Evolutionary conservation across 306 rosid species (phyloP), one percentile per base, ranked within the genome.

Genomic region (Vachellia pachyceras): DNA sequence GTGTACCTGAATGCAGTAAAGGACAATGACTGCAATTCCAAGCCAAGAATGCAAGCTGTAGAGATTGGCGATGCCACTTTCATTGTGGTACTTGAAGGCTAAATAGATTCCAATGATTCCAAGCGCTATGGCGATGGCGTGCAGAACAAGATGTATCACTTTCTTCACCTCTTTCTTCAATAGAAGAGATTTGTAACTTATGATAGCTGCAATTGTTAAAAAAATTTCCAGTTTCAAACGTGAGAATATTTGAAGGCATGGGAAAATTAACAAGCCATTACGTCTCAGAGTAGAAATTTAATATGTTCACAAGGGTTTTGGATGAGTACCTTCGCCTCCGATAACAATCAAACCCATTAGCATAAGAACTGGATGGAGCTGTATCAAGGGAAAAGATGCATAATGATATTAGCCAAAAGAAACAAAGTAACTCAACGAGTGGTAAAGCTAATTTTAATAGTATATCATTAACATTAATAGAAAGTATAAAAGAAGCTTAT

Each of bases 31-130:
- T n/a, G n/a, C n/a, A 65, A 92, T 88, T 23, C 97, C 97, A 79
- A 94, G 80, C 98, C 98, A 92, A 46, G 98, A 92, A 80, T 94
- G 98, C 78, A 90, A 77, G 87, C 98, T 94, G 86, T 92, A 94
- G 7, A 92, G 84, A 89, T 92, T 90, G 58, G 79, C 86, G 60
- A 94, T 84, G 5, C 89, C 90, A 81, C 85, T 80, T 50, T 92
- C 97, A 49, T 94, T 94, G 42, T 94, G 97, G 84, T 23, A 79
- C 71, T 94, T 94, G 87, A 94, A 94, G 3, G 92, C 98, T 52
- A 88, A 40, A 55, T 44, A 75, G 15, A 94, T 85, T 22, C 97
- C 98, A 20, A 90, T 33, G 29, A 92, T 88, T 13, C 97, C 98
- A 13, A 94, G 87, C 44, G 14, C 54, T 15, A 94, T 67, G 18